Evolutionary conservation across 2,329 filamentous ascomycete species (phyloP), one percentile per base, ranked within the genome.

Genomic region (Alternaria panax): DNA sequence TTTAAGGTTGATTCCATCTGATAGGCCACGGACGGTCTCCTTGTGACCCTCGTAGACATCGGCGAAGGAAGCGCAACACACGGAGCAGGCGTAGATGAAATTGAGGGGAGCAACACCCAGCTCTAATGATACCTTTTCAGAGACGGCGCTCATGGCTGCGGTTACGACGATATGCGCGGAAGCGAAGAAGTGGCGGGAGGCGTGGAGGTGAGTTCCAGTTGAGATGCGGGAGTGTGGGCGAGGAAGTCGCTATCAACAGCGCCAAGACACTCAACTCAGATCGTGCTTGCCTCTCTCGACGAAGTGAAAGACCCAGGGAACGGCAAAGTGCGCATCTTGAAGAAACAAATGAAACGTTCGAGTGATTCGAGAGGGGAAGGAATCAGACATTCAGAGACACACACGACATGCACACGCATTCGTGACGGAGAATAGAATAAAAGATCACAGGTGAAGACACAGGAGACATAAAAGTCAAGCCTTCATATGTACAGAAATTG

Each of bases 61-160:
- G 20, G 79, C 75, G 36, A 83, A 75, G 7, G 78, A 79, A 9
- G 74, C 74, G 47, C 82, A 80, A 66, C 83, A 85, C 36, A 84
- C 64, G 27, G 75, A 75, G 67, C 83, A 85, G 62, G 79, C 80
- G 67, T 84, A 82, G 51, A 85, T 79, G 59, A 83, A 74, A 59
- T 84, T 78, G 52, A 78, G 70, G 7, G 78, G 69, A 38, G 66
- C 54, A 22, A 60, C 47, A 69, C 80, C 80, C 70, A 75, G 58
- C 30, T 55, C 54, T 30, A 64, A 53, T 28, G 43, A 54, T 48
- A 53, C 54, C 30, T 63, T 64, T 43, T 59, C 53, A 7, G 63
- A 51, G 2, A 32, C 45, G 7, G 59, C 41, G 8, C 51, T 57
- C 72, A 72, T 73, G 18, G 30, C 36, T 32, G 50, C 22, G 18